Percentiles rank a stretch among this genome's conserved stretches.
phyloP scores from a whole-genome alignment of 2,329 filamentous ascomycete species.

The Colletotrichum euphorbiae region DNA sequence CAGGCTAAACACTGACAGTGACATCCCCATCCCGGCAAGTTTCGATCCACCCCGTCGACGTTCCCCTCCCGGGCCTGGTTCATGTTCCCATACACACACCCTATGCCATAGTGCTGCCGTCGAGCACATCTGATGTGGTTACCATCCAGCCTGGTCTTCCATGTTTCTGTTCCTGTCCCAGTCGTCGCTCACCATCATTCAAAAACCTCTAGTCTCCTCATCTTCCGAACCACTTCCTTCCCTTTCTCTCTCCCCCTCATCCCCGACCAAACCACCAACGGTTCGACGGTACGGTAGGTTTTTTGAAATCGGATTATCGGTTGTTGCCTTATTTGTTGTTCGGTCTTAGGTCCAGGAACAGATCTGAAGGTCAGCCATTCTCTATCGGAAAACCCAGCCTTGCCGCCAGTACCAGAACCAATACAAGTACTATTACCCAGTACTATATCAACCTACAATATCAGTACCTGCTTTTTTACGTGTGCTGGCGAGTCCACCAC shows the following conservation, averaged over 20 bases:
- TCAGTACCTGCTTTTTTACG: constrained; percentile 2
- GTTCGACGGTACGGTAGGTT: constrained; percentile 40
- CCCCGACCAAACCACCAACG: constrained; percentile 41
- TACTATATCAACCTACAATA: background rate
- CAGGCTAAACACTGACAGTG: constrained; percentile 29
- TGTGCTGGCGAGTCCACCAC: constrained; percentile 30
- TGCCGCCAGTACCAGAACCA: background rate
- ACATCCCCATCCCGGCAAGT: constrained; percentile 38
- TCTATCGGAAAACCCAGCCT: constrained; percentile 21
- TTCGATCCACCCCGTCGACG: constrained; percentile 33
- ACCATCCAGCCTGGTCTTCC: constrained; percentile 21
- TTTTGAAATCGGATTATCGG: constrained; percentile 10
- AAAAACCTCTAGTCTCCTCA: constrained; percentile 52
- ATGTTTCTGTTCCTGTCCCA: constrained; percentile 34
- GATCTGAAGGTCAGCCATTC: constrained; percentile 31
- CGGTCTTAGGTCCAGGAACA: constrained; percentile 24
- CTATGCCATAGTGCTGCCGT: background rate
- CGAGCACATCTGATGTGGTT: constrained; percentile 17
- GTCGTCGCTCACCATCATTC: constrained; percentile 48
- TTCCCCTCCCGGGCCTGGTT: constrained; percentile 39
- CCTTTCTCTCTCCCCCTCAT: constrained; percentile 46
- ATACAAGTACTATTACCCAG: background rate
- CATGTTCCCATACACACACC: constrained; percentile 32
- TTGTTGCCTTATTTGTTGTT: constrained; percentile 21
- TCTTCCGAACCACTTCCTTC: constrained; percentile 32